A percentile compares a stretch with the other conserved stretches of the same genome.
Conservation (phyloP, 139 green algal genomes). For the Chlorella sp. region DNA sequence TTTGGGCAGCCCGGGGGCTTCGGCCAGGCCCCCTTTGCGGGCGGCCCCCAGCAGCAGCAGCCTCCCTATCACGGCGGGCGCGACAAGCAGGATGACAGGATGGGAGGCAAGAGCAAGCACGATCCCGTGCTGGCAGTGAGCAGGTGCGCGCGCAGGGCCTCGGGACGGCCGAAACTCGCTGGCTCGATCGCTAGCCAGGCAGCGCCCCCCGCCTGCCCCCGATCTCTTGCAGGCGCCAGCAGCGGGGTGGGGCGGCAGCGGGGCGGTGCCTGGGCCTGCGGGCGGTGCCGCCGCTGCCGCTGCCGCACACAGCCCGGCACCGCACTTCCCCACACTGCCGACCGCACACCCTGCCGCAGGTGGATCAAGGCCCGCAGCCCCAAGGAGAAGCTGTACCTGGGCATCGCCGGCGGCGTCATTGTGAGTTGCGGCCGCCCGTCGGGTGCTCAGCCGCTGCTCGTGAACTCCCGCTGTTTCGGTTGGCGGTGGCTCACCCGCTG, state of each 20-base stretch:
- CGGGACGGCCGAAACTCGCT: not conserved
- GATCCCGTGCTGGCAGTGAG: constrained; percentile 56
- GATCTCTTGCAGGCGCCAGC: too few species aligned
- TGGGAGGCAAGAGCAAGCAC: constrained; percentile 27
- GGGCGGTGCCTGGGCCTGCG: too few species aligned
- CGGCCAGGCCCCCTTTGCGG: not conserved
- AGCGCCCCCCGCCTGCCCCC: too few species aligned
- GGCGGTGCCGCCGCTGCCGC: not conserved
- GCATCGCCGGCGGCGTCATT: constrained; percentile 57
- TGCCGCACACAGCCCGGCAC: not conserved
- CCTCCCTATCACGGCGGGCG: constrained; percentile 7
- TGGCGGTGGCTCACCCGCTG: not conserved
- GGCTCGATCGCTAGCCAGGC: too few species aligned
- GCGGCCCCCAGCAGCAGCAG: not conserved
- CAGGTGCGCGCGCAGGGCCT: not conserved
- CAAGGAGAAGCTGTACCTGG: constrained; percentile 68
- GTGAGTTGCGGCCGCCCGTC: constrained; percentile 47
- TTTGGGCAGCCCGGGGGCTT: not conserved
- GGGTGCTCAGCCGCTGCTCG: not conserved
- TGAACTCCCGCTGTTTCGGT: not conserved
- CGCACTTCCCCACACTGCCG: not conserved
- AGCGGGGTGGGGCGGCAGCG: too few species aligned
- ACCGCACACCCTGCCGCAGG: constrained; percentile 16
- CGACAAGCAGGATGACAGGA: constrained; percentile 19
- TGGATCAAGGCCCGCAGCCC: constrained; percentile 81